Evolutionary conservation across 2,329 filamentous ascomycete species (phyloP).

Genomic region (Aspergillus persii): DNA sequence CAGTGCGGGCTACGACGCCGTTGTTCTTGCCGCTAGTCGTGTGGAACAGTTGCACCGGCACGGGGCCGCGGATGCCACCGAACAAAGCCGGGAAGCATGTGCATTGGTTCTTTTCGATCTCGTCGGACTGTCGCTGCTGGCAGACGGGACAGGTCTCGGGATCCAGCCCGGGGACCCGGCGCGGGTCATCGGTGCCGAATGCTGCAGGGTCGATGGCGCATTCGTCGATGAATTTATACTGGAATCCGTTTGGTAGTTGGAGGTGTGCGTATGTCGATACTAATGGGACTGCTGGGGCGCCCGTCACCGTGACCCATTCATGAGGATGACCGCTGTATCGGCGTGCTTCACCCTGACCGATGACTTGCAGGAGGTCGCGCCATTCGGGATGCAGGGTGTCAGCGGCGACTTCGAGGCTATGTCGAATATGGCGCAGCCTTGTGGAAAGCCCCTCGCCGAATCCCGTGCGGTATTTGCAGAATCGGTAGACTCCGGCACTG

Average conservation of each 20-base stretch:
- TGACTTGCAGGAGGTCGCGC: slow-evolving; percentile 44
- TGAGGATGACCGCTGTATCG: slow-evolving; percentile 25
- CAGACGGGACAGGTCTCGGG: slow-evolving; percentile 46
- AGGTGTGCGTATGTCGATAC: slow-evolving; percentile 21
- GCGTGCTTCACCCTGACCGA: slow-evolving; percentile 16
- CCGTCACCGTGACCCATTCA: slow-evolving; percentile 22
- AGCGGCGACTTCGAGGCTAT: slow-evolving; percentile 53
- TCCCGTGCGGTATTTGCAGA: slow-evolving; percentile 59
- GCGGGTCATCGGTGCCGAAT: slow-evolving; percentile 53
- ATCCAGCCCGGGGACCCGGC: slow-evolving; percentile 37
- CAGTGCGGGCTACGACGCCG: slow-evolving; percentile 41
- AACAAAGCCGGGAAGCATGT: slow-evolving; percentile 56
- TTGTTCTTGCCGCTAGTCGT: slow-evolving; percentile 56
- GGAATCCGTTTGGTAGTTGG: slow-evolving; percentile 18
- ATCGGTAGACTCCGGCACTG: slow-evolving; percentile 58
- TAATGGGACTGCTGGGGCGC: slow-evolving; percentile 13
- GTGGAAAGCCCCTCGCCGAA: slow-evolving; percentile 53
- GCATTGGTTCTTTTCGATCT: slow-evolving; percentile 50
- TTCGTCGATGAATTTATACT: slow-evolving; percentile 39
- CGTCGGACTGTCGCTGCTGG: slow-evolving; percentile 51
- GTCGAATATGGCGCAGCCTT: slow-evolving; percentile 44
- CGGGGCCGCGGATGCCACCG: slow-evolving; percentile 41
- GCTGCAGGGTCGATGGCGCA: slow-evolving; percentile 49
- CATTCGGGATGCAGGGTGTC: slow-evolving; percentile 55
- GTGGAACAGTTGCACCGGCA: slow-evolving; percentile 54